phyloP scores from a whole-genome alignment of 2,329 filamentous ascomycete species.

The Chrysosphaeria jannelii region DNA sequence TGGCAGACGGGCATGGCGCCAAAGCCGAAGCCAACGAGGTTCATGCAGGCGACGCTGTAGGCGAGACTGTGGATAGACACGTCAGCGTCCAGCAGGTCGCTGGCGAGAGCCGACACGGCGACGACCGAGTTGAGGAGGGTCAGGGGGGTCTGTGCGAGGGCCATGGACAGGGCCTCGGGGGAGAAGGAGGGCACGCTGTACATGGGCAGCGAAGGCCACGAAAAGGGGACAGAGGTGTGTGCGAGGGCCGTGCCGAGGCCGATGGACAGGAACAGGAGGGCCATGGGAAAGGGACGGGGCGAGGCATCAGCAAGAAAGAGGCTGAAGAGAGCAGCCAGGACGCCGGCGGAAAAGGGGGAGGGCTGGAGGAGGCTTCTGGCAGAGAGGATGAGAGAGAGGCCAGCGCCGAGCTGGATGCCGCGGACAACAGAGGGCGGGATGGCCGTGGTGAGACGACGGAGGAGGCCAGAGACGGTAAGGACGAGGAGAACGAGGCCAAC shows the following conservation, averaged over 20 bases:
- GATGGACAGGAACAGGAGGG: conserved; percentile 36
- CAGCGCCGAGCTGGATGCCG: conserved; percentile 81
- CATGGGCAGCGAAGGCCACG: conserved; percentile 12
- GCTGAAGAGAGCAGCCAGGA: conserved; percentile 34
- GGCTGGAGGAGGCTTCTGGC: conserved; percentile 30
- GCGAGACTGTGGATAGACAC: conserved; percentile 53
- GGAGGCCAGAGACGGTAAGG: conserved; percentile 50
- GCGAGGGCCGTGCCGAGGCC: conserved; percentile 32
- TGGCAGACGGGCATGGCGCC: conserved; percentile 91
- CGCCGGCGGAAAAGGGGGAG: conserved; percentile 29
- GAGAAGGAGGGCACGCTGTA: conserved; percentile 13
- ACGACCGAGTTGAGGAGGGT: conserved; percentile 84
- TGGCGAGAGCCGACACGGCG: conserved; percentile 51
- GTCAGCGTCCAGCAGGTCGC: conserved; percentile 35
- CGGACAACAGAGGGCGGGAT: conserved; percentile 75
- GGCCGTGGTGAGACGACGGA: conserved; percentile 39
- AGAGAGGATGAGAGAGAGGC: conserved; percentile 52
- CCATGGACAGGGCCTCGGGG: conserved; percentile 20
- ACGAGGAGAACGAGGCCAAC: conserved; percentile 45
- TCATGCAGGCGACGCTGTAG: conserved; percentile 56
- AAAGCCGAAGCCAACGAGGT: conserved; percentile 66
- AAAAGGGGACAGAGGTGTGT: conserved; percentile 12
- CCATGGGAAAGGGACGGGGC: conserved; percentile 72
- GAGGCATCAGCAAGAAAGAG: too few relatives aligned
- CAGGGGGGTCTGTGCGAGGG: conserved; percentile 62